Evolutionary conservation across 2,329 filamentous ascomycete species (phyloP), one percentile per base, ranked within the genome.

Genomic region (Diplodia seriata): DNA sequence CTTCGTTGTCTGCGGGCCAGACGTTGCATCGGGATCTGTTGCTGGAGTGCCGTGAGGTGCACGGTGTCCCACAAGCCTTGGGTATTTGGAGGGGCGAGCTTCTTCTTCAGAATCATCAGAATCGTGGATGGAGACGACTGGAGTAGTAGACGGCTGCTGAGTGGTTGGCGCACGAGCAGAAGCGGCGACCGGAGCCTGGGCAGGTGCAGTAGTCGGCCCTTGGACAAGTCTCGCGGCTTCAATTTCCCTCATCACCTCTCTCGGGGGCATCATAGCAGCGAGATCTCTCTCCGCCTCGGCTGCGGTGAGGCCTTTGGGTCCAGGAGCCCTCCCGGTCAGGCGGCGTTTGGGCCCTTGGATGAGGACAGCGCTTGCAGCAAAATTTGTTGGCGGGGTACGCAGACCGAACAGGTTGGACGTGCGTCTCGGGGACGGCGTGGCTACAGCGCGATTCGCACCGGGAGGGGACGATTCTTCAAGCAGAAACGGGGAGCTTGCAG

Each of bases 31-130:
- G 18, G 18, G 15, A 4, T 29, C 29, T 7, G 43, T 12, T 18
- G 47, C 59, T n/a, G 59, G 59, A 18, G 59, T 63, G 31, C 23
- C 47, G 7, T 31, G 31, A 38, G 59, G 31, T 6, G 31, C 47
- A 18, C 47, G 59, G 15, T 51, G 2, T 51, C 29, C 26, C 18
- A n/a, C 4, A 14, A 23, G 18, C 9, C 3, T 36, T 4, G 11
- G 4, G 29, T 7, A 2, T 1, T 14, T 26, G 1, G 15, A 18
- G 12, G 18, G 18, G n/a, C n/a, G 15, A 11, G 20, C 14, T 2
- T 12, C 15, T 20, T 63, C 47, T 8, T 31, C 29, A 4, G 23
- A 12, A 4, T 29, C 47, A 40, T 51, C 43, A 18, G 47, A 51
- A 26, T 38, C 23, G 31, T 38, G 29, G 7, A 40, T 14, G 38